Conservation (phyloP, 2,329 filamentous ascomycete genomes). For the Verticillium zaregamsianum region DNA sequence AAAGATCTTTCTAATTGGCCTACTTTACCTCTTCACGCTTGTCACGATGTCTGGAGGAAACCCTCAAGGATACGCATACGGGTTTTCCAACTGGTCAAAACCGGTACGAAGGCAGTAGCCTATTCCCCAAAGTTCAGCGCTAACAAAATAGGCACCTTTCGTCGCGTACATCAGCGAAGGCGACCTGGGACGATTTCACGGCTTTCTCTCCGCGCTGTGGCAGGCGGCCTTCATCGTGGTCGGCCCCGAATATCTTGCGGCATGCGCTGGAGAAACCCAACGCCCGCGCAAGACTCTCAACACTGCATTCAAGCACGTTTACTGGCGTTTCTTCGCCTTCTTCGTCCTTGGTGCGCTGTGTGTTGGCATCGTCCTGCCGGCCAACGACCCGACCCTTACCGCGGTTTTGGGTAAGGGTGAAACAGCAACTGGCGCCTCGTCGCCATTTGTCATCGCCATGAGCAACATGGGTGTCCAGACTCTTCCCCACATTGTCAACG, state of each 20-base stretch:
- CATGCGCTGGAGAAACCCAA: slow-evolving; percentile 65
- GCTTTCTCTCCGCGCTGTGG: slow-evolving; percentile 65
- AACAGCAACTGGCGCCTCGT: slow-evolving; percentile 46
- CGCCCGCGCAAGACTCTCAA: slow-evolving; percentile 62
- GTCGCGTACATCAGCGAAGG: slow-evolving; percentile 56
- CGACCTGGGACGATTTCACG: slow-evolving; percentile 62
- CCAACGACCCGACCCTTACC: slow-evolving; percentile 54
- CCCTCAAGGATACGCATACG: slow-evolving; percentile 62
- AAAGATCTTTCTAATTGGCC: slow-evolving; percentile 63
- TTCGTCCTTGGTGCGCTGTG: slow-evolving; percentile 66
- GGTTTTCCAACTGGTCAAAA: slow-evolving; percentile 64
- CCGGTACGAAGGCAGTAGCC: slow-evolving; percentile 29
- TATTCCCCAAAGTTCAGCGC: too few species aligned
- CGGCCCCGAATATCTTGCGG: slow-evolving; percentile 64
- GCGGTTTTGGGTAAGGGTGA: slow-evolving; percentile 21
- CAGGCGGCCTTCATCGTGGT: slow-evolving; percentile 61
- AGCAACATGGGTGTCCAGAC: slow-evolving; percentile 45
- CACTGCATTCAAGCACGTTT: slow-evolving; percentile 67
- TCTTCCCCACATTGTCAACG: slow-evolving; percentile 56
- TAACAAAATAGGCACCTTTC: slow-evolving; percentile 40
- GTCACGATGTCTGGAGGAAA: slow-evolving; percentile 77
- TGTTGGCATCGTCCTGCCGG: slow-evolving; percentile 62
- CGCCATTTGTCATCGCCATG: slow-evolving; percentile 62
- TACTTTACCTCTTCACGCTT: slow-evolving; percentile 71
- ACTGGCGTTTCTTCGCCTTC: slow-evolving; percentile 67